These are phyloP conservation scores for Ruellia speciosa DNA, from an alignment of 305 asterid species.

Conservation along the genomic window DNA sequence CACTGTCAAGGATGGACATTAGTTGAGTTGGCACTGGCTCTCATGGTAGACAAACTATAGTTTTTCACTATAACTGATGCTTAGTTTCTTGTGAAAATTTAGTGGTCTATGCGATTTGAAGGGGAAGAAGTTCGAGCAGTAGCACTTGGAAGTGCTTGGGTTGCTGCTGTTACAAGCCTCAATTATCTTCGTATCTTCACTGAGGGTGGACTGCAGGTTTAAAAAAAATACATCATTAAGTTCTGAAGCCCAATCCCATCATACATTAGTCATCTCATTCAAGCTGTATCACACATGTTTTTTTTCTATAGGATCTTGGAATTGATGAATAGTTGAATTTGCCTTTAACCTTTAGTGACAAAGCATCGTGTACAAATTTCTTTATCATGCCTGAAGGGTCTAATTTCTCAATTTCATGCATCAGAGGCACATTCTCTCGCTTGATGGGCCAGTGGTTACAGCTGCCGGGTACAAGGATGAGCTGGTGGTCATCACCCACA, in stretches of 20 bases:
- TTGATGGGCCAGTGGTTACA: constrained; percentile 92
- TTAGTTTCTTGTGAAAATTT: constrained; percentile 29
- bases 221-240: constrained; percentile 11
- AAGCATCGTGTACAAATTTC: not conserved
- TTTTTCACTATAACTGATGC: constrained; percentile 18
- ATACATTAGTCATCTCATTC: not conserved
- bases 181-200: constrained; percentile 87
- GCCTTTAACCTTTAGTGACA: not conserved
- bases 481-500: constrained; percentile 80
- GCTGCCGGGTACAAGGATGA: constrained; percentile 81
- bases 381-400: constrained; percentile 8
- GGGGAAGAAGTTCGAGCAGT: constrained; percentile 93
- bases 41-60: constrained; percentile 5
- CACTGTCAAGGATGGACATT: constrained; percentile 12
- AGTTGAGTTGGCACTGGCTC: constrained; percentile 4
- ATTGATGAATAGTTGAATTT: not conserved
- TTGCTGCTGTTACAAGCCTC: constrained; percentile 88
- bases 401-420: constrained; percentile 22
- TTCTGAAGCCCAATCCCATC: constrained; percentile 5
- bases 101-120: constrained; percentile 99
- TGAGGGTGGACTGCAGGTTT: constrained; percentile 89
- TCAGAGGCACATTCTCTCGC: constrained; percentile 66
- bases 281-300: not conserved
- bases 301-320: not conserved
- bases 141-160: constrained; percentile 86